Percentiles rank a stretch among this genome's conserved stretches.
phyloP scores from a whole-genome alignment of 176 grass and related monocot species.

The Canna indica region DNA sequence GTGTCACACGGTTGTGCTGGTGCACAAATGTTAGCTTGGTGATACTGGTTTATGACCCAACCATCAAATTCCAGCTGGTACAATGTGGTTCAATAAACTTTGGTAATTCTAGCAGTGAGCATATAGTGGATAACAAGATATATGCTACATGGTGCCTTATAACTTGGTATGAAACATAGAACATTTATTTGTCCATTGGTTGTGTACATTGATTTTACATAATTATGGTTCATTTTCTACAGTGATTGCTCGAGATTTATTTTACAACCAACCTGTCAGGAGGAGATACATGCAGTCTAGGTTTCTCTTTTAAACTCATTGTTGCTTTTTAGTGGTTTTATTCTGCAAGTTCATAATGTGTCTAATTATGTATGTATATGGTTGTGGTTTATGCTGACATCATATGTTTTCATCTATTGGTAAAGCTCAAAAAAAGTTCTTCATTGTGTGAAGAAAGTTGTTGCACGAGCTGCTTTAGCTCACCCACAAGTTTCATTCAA shows the following conservation, averaged over 20 bases:
- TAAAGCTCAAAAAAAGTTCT: slow-evolving; percentile 71
- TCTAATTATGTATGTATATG: background rate
- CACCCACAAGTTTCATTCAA: slow-evolving; percentile 79
- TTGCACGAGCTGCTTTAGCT: slow-evolving; percentile 56
- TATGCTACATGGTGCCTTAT: background rate
- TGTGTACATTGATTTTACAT: slow-evolving; percentile 4
- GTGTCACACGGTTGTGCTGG: too few species aligned
- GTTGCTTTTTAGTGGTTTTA: slow-evolving; percentile 9
- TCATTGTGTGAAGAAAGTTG: slow-evolving; percentile 71
- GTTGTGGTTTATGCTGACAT: background rate
- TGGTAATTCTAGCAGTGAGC: background rate
- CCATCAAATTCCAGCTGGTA: background rate
- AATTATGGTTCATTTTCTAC: slow-evolving; percentile 22
- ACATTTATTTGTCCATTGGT: background rate
- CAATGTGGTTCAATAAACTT: background rate
- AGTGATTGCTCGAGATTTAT: slow-evolving; percentile 85
- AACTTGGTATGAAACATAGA: background rate
- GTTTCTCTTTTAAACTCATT: slow-evolving; percentile 27
- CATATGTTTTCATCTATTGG: slow-evolving; percentile 21
- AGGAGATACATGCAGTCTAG: slow-evolving; percentile 85
- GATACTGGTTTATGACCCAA: too few species aligned
- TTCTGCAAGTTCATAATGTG: slow-evolving; percentile 20
- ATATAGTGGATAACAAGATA: background rate
- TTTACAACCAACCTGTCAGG: slow-evolving; percentile 91
- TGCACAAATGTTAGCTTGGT: too few species aligned